Evolutionary conservation across 164 flowering plant species (phyloP), one percentile per base, ranked within the genome.

Genomic region (Euptelea pleiosperma): DNA sequence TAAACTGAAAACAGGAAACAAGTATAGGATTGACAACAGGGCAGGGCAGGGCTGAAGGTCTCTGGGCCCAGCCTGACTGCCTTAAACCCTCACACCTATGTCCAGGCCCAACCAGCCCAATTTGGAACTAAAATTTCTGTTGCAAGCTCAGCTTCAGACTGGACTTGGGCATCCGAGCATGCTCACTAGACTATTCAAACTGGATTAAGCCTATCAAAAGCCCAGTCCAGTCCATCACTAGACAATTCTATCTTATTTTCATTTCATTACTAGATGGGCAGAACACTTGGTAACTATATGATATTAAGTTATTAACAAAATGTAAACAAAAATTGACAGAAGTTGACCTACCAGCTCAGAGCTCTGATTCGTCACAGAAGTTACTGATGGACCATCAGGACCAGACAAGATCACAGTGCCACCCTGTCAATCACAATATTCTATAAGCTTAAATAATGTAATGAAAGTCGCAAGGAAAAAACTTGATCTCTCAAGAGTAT

Each of bases 341-440:
- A 46, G 52, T 46, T 43, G 60, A 58, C 81, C 7, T 64, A 94
- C 99, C 96, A 94, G 73, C 61, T 91, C 96, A 54, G 99, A 85
- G 66, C 79, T 89, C 64, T 89, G 96, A 71, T 43, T 83, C 34
- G 99, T 79, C 22, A 91, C 83, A 41, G 97, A 73, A 43, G 96
- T 82, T 45, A 89, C 84, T 14, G 99, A 95, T 21, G 97, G 91
- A 16, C 95, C 99, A 57, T 92, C 87, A 54, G 97, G 92, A 55
- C 99, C 99, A 64, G 99, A 94, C 52, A 91, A 73, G 62, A 94
- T 82, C 14, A 94, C 95, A 40, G 93, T 89, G 7, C 69, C 82
- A 62, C 99, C 99, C 99, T 94, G 85, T 45, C 58, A 77, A 59
- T 18, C 37, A 72, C 15, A 73, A 64, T 58, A 76, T 35, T 46